These are phyloP conservation scores for Aspergillus carlsbadensis DNA, from an alignment of 495 filamentous ascomycete species.

Conservation along the genomic window DNA sequence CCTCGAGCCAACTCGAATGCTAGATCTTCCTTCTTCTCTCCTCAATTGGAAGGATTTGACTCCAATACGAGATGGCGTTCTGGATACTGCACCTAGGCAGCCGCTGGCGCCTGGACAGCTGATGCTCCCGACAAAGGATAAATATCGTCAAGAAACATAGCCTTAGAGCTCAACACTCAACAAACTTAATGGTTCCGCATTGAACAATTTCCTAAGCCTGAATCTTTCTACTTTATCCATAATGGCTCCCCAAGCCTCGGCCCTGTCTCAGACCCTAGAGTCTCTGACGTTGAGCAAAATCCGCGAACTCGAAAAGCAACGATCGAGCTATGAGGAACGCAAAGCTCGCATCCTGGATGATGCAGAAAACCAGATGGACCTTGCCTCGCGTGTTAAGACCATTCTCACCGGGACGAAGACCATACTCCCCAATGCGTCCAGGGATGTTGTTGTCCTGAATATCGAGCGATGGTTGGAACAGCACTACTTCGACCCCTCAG, in stretches of 20 bases:
- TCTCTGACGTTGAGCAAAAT: conserved; percentile 58
- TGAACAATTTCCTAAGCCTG: no score
- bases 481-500: conserved; percentile 38
- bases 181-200: background rate
- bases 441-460: conserved; percentile 21
- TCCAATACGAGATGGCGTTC: background rate
- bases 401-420: conserved; percentile 16
- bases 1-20: background rate
- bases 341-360: conserved; percentile 26
- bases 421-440: conserved; percentile 11
- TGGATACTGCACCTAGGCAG: background rate
- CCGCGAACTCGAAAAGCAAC: conserved; percentile 52
- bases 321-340: conserved; percentile 40
- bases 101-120: background rate
- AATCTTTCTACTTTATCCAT: background rate
- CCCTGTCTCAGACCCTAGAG: conserved; percentile 51
- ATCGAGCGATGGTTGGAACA: conserved; percentile 42
- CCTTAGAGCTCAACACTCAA: no score
- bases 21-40: background rate
- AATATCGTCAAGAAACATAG: background rate
- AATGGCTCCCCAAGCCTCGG: conserved; percentile 19
- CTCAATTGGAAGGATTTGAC: background rate
- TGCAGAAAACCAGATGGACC: conserved; percentile 3
- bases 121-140: background rate
- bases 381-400: conserved; percentile 7